These are phyloP conservation scores for Erysimum cheiranthoides DNA, from an alignment of 345 rosid species.

Conservation along the genomic window DNA sequence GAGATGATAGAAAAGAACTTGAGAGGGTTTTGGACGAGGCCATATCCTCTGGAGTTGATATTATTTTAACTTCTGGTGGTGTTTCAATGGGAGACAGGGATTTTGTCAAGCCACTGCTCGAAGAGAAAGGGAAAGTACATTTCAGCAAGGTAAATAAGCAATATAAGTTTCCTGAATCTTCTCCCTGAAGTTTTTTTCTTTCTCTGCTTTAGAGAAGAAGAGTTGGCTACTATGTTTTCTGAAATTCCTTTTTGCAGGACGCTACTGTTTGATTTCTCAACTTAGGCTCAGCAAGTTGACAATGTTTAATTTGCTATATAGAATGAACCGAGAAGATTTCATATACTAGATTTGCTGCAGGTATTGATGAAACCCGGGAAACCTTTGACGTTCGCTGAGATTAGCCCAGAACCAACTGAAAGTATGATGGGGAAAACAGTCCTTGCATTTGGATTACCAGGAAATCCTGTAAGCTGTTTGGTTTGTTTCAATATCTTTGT, in stretches of 20 bases:
- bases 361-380: constrained; percentile 95
- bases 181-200: constrained; percentile 4
- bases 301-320: not conserved
- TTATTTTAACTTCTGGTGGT: constrained; percentile 93
- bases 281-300: constrained; percentile 22
- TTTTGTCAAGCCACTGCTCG: constrained; percentile 83
- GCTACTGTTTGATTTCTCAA: constrained; percentile 21
- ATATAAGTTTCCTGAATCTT: constrained; percentile 3
- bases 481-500: constrained; percentile 93
- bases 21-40: constrained; percentile 69
- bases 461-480: constrained; percentile 96
- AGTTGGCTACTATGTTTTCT: constrained; percentile 9
- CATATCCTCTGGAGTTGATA: constrained; percentile 67
- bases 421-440: constrained; percentile 51
- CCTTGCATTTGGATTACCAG: constrained; percentile 96
- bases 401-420: constrained; percentile 50
- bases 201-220: constrained; percentile 9
- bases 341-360: constrained; percentile 53
- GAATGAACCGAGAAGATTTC: constrained; percentile 3
- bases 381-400: constrained; percentile 89
- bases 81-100: constrained; percentile 99
- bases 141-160: constrained; percentile 68
- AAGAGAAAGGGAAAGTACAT: constrained; percentile 72
- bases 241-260: not conserved
- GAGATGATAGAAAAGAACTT: constrained; percentile 76